Evolutionary conservation across 2,329 filamentous ascomycete species (phyloP), one percentile per base, ranked within the genome.

Genomic region (Neofusicoccum ribis): DNA sequence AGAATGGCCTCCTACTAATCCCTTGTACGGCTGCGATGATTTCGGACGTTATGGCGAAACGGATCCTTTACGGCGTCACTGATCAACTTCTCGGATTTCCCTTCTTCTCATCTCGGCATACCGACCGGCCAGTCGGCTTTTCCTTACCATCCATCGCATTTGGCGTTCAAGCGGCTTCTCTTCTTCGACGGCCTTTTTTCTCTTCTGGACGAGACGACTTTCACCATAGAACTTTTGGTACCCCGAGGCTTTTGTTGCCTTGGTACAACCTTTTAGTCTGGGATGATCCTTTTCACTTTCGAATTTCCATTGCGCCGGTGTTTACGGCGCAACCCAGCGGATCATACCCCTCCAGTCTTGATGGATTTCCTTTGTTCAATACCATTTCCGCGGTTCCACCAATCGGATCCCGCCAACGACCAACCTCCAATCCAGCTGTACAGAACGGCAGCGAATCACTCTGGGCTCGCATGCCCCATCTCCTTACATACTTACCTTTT

Each of bases 1-100:
- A 74, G 76, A 65, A 74, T 77, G 72, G 76, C 76, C 52, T 77
- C 76, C 15, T 78, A 78, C 68, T 78, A 68, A 75, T 66, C 43
- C 39, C 17, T 46, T 31, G 15, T 47, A 60, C 56, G 56, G 56
- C 56, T 60, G 56, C 67, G 66, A 64, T 64, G 62, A 64, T 43
- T 59, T 64, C 34, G 63, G 34, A 61, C 52, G 44, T 65, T 51
- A 77, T 67, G 76, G 74, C 71, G 72, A 71, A 71, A 68, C 69
- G 71, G 71, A 75, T 43, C 17, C 62, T 67, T 70, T 64, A 75
- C 63, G 75, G 76, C 74, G 76, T 78, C 76, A 71, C 70, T 71
- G 67, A 73, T 68, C 70, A 70, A 70, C 68, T 71, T 72, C 72
- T 69, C 71, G 67, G 68, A 68, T 67, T 69, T 66, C 60, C 70